Base-by-base conservation (phyloP, 1,284 basidiomycete species). In the Abortiporus biennis region DNA sequence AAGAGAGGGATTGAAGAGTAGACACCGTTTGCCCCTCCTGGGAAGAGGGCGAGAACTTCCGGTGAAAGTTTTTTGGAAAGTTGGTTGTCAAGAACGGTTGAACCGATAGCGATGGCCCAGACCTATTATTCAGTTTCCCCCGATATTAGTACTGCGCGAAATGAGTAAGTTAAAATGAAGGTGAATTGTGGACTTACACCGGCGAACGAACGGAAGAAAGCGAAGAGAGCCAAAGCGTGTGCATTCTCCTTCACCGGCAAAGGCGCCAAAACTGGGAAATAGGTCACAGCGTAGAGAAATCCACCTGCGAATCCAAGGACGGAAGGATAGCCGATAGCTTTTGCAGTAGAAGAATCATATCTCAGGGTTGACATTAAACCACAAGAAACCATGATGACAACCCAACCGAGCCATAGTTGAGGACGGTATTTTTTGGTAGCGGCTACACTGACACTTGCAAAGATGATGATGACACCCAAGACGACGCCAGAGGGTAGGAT, bases 241-340 rank as follows among this genome's bases (percentile, higher is more conserved):
- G 61, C 59, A 32, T 53, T 55, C 9, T 54, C 39, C 17, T 47
- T 47, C 25, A 56, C 29, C 3, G 57, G 56, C 2, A 65, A 47
- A 0, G 64, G 60, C 1, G 65, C 64, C 22, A 64, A 51, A 13
- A 65, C 56, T 3, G 64, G 55, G 47, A 65, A 67, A 37, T 47
- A 36, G 8, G 27, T 29, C n/a, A n/a, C 27, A n/a, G 27, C 27
- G n/a, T 29, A 29, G 27, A 29, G 8, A 9, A n/a, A 9, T 29
- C 27, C 27, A 9, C 9, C 27, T n/a, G 9, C 27, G 27, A 29
- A 9, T 9, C 9, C 27, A 8, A 29, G 8, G 27, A 29, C n/a
- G 27, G n/a, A 9, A 8, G 27, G 27, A 29, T 9, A n/a, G n/a
- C 27, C 27, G 27, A 29, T n/a, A 9, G 8, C 9, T 29, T 29